Evolutionary conservation across 2,329 filamentous ascomycete genomes (phyloP).

Genomic region (Tolypocladium tundrense): DNA sequence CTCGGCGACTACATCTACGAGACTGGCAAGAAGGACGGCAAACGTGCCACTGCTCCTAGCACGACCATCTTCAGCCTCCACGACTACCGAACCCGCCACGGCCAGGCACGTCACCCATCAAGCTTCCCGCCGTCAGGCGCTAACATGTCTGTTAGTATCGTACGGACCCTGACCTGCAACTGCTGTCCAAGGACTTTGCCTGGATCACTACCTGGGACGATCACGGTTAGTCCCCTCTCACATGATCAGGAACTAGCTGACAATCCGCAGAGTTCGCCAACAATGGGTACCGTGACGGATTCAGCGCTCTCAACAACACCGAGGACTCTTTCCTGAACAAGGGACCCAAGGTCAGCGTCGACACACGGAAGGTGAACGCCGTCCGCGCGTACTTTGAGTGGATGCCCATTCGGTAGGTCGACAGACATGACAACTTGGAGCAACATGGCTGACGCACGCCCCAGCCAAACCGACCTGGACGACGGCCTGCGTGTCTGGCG

Average conservation of each 20-base stretch:
- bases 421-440: background rate
- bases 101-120: slow-evolving; percentile 14
- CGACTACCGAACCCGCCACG: slow-evolving; percentile 32
- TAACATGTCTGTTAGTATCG: slow-evolving; percentile 20
- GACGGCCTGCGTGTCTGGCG: slow-evolving; percentile 62
- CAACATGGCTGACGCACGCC: background rate
- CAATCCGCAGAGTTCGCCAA: slow-evolving; percentile 39
- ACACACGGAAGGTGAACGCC: slow-evolving; percentile 64
- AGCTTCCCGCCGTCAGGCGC: too few relatives aligned
- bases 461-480: slow-evolving; percentile 52
- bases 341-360: slow-evolving; percentile 48
- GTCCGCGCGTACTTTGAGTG: slow-evolving; percentile 62
- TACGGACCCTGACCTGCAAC: slow-evolving; percentile 28
- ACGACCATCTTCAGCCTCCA: slow-evolving; percentile 22
- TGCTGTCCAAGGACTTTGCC: slow-evolving; percentile 28
- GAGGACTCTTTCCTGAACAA: slow-evolving; percentile 53
- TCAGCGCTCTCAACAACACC: slow-evolving; percentile 51
- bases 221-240: slow-evolving; percentile 26
- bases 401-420: slow-evolving; percentile 22
- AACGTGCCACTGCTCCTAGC: slow-evolving; percentile 17
- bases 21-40: slow-evolving; percentile 20
- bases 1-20: slow-evolving; percentile 59
- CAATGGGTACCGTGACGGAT: slow-evolving; percentile 56
- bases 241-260: background rate
- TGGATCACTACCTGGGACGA: slow-evolving; percentile 38